Base-by-base conservation (phyloP, 2,329 filamentous ascomycete genomes). In the Cytospora chrysosperma region DNA sequence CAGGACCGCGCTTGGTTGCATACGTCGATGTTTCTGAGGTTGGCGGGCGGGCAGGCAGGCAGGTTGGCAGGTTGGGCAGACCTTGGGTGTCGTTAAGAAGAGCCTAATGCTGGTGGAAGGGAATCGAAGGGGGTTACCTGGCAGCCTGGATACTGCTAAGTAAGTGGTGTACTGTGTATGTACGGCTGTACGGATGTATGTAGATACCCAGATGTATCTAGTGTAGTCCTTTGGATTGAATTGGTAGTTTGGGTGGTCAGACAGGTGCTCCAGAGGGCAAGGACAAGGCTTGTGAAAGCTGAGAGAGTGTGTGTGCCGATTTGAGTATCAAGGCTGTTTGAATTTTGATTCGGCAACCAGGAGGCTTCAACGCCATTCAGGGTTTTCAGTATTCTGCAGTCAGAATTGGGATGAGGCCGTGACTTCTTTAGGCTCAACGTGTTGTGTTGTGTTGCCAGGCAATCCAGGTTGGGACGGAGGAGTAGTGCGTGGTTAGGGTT, bases 381-480 rank as follows among this genome's bases (percentile, higher is more conserved):
- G 32, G 32, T 10, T 13, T 34, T 15, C 32, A 13, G 2, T 12
- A n/a, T 61, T 21, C 37, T 55, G 59, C 51, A 51, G 59, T 61
- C 52, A 55, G 52, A 34, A 57, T 61, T 57, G 56, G 37, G 55
- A 52, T 57, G 62, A 64, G 53, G 54, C 59, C 55, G 50, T 52
- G 50, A 34, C 51, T 21, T 51, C 32, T 21, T 59, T 51, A 30
- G 40, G 51, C 54, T 53, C 40, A 64, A 56, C 34, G 49, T 59
- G 12, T 30, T 9, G 26, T 59, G 12, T 30, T 9, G 26, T 40
- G 60, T 52, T 51, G 47, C 27, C 54, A 50, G 28, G 27, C n/a
- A 27, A 6, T n/a, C n/a, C 32, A 12, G 15, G 32, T 32, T 27
- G n/a, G 40, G 32, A 49, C 27, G 27, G 40, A 24, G 51, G 51